Evolutionary conservation across 2,329 filamentous ascomycete genomes (phyloP), one percentile per base, ranked within the genome.

Genomic region (Ascochyta lentis): DNA sequence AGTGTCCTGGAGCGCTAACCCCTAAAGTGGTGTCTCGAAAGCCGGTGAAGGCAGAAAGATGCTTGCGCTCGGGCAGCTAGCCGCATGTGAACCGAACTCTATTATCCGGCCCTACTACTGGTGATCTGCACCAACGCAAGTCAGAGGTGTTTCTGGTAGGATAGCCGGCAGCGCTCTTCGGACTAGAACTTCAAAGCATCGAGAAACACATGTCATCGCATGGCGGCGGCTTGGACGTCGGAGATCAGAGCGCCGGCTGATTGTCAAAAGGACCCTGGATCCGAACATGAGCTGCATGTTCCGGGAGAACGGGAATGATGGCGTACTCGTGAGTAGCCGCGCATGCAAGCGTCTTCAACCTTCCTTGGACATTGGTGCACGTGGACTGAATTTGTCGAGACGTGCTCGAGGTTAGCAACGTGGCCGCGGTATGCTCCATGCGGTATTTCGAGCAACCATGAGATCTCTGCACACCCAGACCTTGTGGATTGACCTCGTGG

Each of bases 51-150:
- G 24, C 31, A 46, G 31, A 37, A 50, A 46, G 15, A 50, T 31
- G 47, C 41, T 24, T 41, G 48, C 49, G 37, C 45, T 42, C 45
- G n/a, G 6, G 41, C 48, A 37, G n/a, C 37, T 48, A 58, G 52
- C 52, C 45, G 52, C 58, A 49, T 39, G 16, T 35, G 29, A 40
- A 27, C 44, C 27, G 38, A 58, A 54, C 55, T 43, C 41, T 51
- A 55, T 34, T 27, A 35, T 16, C 29, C 22, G 38, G 16, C 31
- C 34, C 19, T 43, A 31, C 29, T n/a, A 38, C 42, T 33, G 8
- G n/a, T 39, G 54, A 50, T 52, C 46, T 55, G 50, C 47, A 49
- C 13, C 27, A 56, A 35, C 29, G 40, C 37, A 39, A 29, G 31
- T 49, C 39, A 48, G 8, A 23, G 31, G 23, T 23, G 26, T 33